phyloP scores from a whole-genome alignment of 2,329 filamentous ascomycete species.

The Colletotrichum sp. region DNA sequence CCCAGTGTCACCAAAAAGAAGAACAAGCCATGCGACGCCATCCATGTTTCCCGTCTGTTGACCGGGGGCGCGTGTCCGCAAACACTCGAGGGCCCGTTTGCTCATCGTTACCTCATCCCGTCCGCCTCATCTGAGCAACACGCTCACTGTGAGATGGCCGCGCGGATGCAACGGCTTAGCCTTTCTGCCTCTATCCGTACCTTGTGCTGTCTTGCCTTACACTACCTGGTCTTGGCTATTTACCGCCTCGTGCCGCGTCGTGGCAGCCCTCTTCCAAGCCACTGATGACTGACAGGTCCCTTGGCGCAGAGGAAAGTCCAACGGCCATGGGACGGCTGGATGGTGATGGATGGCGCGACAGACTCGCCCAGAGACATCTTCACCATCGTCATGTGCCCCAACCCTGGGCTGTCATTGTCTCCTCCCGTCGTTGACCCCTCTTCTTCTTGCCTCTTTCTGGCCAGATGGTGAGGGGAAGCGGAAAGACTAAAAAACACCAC shows the following conservation, averaged over 20 bases:
- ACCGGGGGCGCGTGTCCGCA: neutral
- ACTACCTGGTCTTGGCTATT: neutral
- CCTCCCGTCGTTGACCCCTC: neutral
- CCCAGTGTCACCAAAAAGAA: neutral
- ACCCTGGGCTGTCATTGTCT: neutral
- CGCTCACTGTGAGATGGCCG: neutral
- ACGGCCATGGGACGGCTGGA: neutral
- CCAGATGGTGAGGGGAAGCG: neutral
- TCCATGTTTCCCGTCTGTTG: neutral
- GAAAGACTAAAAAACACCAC: constrained; percentile 3
- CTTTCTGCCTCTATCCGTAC: neutral
- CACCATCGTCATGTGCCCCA: neutral
- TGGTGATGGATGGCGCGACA: neutral
- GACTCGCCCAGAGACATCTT: neutral
- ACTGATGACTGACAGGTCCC: neutral
- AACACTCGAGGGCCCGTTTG: neutral
- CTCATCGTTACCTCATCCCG: constrained; percentile 4
- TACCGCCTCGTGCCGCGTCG: neutral
- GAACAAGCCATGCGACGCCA: neutral
- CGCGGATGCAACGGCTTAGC: neutral
- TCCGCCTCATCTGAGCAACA: neutral
- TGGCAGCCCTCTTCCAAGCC: neutral
- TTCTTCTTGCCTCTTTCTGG: neutral
- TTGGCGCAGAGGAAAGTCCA: neutral
- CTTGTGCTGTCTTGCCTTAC: neutral